Evolutionary conservation across 495 filamentous ascomycete species (phyloP), one percentile per base, ranked within the genome.

Genomic region (Podospora australis): DNA sequence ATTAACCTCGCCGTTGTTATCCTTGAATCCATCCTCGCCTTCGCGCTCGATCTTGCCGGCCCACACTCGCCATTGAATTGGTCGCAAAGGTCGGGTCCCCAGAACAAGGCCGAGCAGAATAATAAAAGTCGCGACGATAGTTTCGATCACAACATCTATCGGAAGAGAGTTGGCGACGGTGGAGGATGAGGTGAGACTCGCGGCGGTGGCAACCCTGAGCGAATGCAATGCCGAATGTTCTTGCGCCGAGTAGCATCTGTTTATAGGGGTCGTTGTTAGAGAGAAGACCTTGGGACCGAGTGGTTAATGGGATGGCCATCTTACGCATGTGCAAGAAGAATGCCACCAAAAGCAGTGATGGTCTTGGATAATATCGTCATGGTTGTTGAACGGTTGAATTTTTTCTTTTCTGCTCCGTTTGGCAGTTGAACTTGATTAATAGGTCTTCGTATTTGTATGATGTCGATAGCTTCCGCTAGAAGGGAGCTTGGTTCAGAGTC

Each of bases 31-130:
- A 44, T 72, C 60, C 75, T 74, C 73, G 70, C 83, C 73, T 77
- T 90, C 83, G 47, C 75, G 76, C 69, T 94, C 87, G 50, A 88
- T 81, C 66, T 87, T 78, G 39, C 87, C 86, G 21, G 86, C 86
- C 88, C 88, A 94, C 49, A 84, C 81, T 19, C 80, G 78, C 85
- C 86, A 90, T 64, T 80, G 81, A 49, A 91, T 83, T 1, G 87
- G 86, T 64, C 86, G 79, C 56, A 88, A 62, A 39, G 82, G 77
- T 24, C 81, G 79, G 0, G 83, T 80, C 13, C 80, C 78, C 1
- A 85, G 61, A 3, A 91, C 87, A 4, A 91, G 70, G 26, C 86
- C 87, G 3, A 83, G 46, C 29, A 82, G 84, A 10, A 88, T 70
- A 6, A 84, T 59, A 11, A 87, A 58, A 1, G 87, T 81, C 1